Percentiles rank a stretch among this genome's conserved stretches.
Conservation (phyloP, 176 grass and related monocot species). For the Musa beccarii region DNA sequence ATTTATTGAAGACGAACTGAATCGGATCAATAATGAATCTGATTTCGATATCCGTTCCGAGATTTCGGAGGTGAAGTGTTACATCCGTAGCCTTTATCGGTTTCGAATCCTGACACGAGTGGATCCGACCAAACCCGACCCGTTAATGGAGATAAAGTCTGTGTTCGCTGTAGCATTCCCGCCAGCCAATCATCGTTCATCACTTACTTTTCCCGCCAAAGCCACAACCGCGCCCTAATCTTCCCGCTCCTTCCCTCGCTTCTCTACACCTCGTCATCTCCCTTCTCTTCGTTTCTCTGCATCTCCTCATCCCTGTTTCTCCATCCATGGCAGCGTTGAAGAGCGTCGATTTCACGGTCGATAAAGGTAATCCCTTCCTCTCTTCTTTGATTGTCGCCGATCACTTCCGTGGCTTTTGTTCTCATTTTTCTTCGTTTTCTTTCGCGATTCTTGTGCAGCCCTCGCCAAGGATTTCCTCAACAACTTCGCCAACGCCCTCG, state of each 20-base stretch:
- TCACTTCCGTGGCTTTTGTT: conserved; percentile 9
- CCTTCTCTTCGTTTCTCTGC: background rate
- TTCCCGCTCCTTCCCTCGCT: background rate
- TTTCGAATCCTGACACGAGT: background rate
- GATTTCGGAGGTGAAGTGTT: no score
- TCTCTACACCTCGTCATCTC: background rate
- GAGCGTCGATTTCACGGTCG: conserved; percentile 44
- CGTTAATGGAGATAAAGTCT: background rate
- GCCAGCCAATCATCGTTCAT: conserved; percentile 11
- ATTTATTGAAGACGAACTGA: no score
- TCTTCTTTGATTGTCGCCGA: background rate
- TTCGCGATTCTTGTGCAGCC: conserved; percentile 23
- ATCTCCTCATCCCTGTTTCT: background rate
- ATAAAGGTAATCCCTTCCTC: conserved; percentile 48
- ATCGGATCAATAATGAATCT: no score
- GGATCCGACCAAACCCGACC: background rate
- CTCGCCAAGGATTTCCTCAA: conserved; percentile 84
- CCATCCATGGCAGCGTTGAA: conserved; percentile 28
- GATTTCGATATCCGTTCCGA: no score
- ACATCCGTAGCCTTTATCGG: background rate
- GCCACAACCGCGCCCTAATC: background rate
- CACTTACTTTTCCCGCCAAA: background rate
- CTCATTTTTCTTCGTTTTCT: background rate
- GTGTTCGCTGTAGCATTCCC: conserved; percentile 15
- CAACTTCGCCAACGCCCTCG: conserved; percentile 51